Conservation (phyloP, 1,284 basidiomycete species). For the Sanghuangporus weigelae region DNA sequence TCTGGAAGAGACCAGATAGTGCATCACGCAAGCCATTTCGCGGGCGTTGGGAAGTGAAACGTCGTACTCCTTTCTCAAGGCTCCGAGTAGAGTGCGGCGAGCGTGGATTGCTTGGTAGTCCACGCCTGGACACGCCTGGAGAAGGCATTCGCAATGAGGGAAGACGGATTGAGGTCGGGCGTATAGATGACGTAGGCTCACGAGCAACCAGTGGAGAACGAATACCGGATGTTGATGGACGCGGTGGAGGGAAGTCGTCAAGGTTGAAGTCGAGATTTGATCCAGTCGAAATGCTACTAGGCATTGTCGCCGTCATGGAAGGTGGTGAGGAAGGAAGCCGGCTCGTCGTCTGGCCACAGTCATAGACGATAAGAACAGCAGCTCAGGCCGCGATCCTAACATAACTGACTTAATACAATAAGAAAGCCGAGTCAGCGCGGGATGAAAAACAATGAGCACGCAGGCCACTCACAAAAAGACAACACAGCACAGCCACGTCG, state of each 20-base stretch:
- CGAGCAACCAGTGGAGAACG: background rate
- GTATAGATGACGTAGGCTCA: background rate
- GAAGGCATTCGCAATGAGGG: slow-evolving; percentile 2
- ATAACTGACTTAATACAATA: background rate
- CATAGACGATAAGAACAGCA: background rate
- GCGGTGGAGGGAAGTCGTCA: slow-evolving; percentile 1
- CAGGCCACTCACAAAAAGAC: background rate
- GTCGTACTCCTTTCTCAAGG: slow-evolving; percentile 25
- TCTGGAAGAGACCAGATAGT: background rate
- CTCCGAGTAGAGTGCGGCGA: slow-evolving; percentile 22
- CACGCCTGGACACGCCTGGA: slow-evolving; percentile 18
- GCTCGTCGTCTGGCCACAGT: background rate
- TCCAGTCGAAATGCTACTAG: background rate
- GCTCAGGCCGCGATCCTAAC: background rate
- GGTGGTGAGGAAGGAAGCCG: background rate
- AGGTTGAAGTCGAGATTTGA: background rate
- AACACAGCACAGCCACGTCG: background rate
- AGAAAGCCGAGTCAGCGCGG: background rate
- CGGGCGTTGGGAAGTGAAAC: background rate
- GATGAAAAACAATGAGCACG: slow-evolving; percentile 1
- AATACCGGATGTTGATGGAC: background rate
- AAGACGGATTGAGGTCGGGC: background rate
- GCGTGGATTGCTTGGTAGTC: slow-evolving; percentile 18
- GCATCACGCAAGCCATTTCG: slow-evolving; percentile 1
- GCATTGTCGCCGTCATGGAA: background rate